Percentiles rank a stretch among this genome's conserved stretches.
These are phyloP conservation scores for Penicillium sp. DNA, from an alignment of 2,329 filamentous ascomycete species.

Conservation along the genomic window DNA sequence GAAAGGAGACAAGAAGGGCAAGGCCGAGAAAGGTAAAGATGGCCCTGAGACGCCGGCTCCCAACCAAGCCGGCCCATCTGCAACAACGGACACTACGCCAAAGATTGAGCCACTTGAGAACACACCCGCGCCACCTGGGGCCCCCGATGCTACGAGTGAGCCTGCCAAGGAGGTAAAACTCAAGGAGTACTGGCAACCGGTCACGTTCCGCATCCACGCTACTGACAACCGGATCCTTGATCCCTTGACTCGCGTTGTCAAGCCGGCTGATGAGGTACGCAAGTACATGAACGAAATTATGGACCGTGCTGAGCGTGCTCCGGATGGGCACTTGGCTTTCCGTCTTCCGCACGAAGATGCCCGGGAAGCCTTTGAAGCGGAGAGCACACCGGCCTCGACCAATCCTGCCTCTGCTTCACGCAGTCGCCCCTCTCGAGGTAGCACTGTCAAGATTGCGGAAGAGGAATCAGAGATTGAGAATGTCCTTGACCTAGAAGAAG, in stretches of 20 bases:
- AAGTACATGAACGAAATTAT: slow-evolving; percentile 60
- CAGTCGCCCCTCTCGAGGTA: slow-evolving; percentile 23
- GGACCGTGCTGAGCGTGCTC: slow-evolving; percentile 56
- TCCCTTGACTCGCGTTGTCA: slow-evolving; percentile 58
- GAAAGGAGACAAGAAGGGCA: slow-evolving; percentile 33
- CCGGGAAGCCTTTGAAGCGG: slow-evolving; percentile 29
- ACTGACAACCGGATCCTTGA: slow-evolving; percentile 55
- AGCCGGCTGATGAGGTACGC: slow-evolving; percentile 53
- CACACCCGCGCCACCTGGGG: slow-evolving; percentile 6
- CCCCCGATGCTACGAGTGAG: slow-evolving; percentile 12
- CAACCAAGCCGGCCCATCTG: slow-evolving; percentile 10
- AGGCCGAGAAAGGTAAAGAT: slow-evolving; percentile 23
- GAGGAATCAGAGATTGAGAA: slow-evolving; percentile 31
- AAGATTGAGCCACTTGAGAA: slow-evolving; percentile 17
- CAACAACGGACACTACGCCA: slow-evolving; percentile 19
- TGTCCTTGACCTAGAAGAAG: slow-evolving; percentile 25
- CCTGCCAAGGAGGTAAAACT: slow-evolving; percentile 26
- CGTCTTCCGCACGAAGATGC: slow-evolving; percentile 51
- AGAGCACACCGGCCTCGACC: slow-evolving; percentile 24
- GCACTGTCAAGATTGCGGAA: slow-evolving; percentile 20
- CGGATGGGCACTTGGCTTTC: slow-evolving; percentile 57
- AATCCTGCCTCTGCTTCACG: slow-evolving; percentile 13
- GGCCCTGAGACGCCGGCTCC: slow-evolving; percentile 5
- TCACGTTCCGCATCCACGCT: slow-evolving; percentile 59
- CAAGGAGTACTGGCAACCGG: slow-evolving; percentile 52